Evolutionary conservation across 1,139 yeast genomes (phyloP), one percentile per base, ranked within the genome.

Genomic region (Wickerhamomyces sp.): DNA sequence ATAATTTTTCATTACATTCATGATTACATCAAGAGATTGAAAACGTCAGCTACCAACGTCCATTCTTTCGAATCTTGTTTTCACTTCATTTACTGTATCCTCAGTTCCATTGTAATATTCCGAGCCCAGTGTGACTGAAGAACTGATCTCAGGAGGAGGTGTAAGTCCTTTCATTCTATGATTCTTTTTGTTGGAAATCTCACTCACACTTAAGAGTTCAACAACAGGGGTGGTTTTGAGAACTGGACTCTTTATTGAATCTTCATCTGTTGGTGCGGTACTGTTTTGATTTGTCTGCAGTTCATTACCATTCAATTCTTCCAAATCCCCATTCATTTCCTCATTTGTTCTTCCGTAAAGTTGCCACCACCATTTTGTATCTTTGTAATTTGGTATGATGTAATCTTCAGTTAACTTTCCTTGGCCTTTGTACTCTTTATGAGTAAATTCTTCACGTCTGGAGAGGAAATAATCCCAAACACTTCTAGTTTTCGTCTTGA

Each of bases 381-480:
- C 78, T 23, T 72, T 70, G 41, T 69, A 67, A 45, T 87, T 84
- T 30, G 93, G 87, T 32, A 75, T 72, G 2, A 85, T 57, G 44
- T 85, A 77, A 4, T 65, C 69, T 4, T 57, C 62, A 6, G 53
- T 57, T 3, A 32, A 42, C 32, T 44, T 46, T 6, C 32, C 33
- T 28, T 31, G 33, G 17, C 41, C 37, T 5, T 40, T 42, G 49
- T 72, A 87, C 2, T 46, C 47, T 10, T 59, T 61, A 53, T 84
- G 86, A 2, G 68, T 57, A 52, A 88, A 91, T 54, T 87, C 95
- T n/a, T 57, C 58, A 18, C 70, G 70, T 23, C 96, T 65, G 3
- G 95, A 84, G 38, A 77, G 66, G 62, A 91, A 91, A 54, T 91
- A 88, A 58, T 88, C 95, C 98, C 98, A 91, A 2, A 84, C 95